Percentiles rank a stretch among this genome's conserved stretches.
phyloP scores from a whole-genome alignment of 2,329 filamentous ascomycete genomes.

The Cladophialophora bantiana region DNA sequence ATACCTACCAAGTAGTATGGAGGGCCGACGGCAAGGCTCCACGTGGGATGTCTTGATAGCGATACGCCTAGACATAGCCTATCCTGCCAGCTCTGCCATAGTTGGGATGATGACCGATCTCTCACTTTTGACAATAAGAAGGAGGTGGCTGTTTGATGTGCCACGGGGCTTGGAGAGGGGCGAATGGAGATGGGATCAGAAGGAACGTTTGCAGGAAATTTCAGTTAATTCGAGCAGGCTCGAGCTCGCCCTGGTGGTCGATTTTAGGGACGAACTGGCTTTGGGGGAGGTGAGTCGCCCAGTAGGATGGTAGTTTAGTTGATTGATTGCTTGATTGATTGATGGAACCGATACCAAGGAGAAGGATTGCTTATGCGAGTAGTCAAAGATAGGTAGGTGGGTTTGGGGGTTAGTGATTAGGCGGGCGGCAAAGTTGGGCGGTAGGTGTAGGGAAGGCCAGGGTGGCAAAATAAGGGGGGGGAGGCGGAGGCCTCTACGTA shows the following conservation, averaged over 20 bases:
- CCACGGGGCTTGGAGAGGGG: not conserved
- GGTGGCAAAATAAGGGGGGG: not conserved
- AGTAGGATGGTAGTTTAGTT: not conserved
- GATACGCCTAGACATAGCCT: not conserved
- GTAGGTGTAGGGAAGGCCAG: not conserved
- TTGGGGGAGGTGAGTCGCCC: not conserved
- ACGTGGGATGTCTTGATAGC: conserved; percentile 17
- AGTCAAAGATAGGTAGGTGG: conserved; percentile 5
- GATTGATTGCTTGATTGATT: conserved; percentile 4
- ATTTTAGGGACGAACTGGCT: not conserved
- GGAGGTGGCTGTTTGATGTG: not conserved
- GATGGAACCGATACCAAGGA: not conserved
- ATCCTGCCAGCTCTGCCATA: not conserved
- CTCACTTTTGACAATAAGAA: no score
- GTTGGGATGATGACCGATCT: not conserved
- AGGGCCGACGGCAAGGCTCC: conserved; percentile 6
- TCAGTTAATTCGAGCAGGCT: not conserved
- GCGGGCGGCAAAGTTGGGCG: not conserved
- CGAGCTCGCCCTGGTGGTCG: not conserved
- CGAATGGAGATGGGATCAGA: not conserved
- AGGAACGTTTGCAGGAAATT: conserved; percentile 4
- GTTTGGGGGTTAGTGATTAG: conserved; percentile 14
- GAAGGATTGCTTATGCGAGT: conserved; percentile 7
- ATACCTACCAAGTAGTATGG: not conserved
- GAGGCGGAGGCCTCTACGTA: not conserved